A percentile compares a stretch with the other conserved stretches of the same genome.
phyloP scores from a whole-genome alignment of 106 monocot species.

The Ottelia alismoides region DNA sequence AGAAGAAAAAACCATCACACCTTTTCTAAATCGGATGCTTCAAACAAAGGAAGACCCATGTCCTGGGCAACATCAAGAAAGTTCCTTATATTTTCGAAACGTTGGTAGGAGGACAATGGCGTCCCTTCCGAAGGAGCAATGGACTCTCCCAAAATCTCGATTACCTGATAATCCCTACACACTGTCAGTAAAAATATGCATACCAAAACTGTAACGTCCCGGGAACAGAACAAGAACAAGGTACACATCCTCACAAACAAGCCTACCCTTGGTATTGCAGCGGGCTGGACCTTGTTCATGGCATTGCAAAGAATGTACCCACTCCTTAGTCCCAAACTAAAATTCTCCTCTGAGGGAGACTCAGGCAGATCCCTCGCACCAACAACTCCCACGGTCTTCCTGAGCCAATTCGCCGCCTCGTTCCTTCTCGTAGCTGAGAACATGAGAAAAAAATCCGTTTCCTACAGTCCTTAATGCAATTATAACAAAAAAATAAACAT shows the following conservation, averaged over 20 bases:
- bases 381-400: constrained; percentile 36
- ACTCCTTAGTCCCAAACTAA: constrained; percentile 56
- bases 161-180: constrained; percentile 42
- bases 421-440: constrained; percentile 68
- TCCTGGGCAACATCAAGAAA: constrained; percentile 73
- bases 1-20: too few species aligned
- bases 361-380: constrained; percentile 46
- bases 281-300: constrained; percentile 76
- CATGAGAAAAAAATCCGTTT: too few species aligned
- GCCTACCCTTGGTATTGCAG: constrained; percentile 60
- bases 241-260: not conserved
- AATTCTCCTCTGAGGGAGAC: constrained; percentile 78
- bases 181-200: not conserved
- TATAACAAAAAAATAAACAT: too few species aligned
- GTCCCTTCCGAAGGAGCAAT: constrained; percentile 61
- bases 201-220: not conserved
- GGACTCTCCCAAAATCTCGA: constrained; percentile 53
- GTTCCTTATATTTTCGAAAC: constrained; percentile 97
- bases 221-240: too few species aligned
- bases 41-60: constrained; percentile 76
- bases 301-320: constrained; percentile 92
- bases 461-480: too few species aligned
- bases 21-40: constrained; percentile 94
- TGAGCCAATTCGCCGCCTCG: constrained; percentile 75
- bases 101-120: constrained; percentile 70